Evolutionary conservation across 176 grass and related monocot species (phyloP).

Genomic region (Triticum timopheevii): DNA sequence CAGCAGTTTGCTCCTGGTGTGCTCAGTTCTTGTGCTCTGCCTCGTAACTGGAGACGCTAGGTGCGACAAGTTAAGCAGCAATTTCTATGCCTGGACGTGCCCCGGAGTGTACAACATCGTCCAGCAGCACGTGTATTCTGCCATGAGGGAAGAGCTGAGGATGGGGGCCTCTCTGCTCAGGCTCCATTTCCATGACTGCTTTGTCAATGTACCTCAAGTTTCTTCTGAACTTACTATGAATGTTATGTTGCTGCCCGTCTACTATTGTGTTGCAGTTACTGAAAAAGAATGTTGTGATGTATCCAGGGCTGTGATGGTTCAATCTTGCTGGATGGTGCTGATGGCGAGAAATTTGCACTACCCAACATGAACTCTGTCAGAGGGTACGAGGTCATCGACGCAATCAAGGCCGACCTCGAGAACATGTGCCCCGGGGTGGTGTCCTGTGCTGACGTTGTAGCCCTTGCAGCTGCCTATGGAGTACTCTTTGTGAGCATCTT

Average conservation of each 20-base stretch:
- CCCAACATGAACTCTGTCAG: slow-evolving; percentile 62
- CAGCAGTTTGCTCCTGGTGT: slow-evolving; percentile 34
- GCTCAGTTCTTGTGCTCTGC: slow-evolving; percentile 39
- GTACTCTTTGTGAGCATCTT: slow-evolving; percentile 49
- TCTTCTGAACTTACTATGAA: background rate
- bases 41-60: slow-evolving; percentile 4
- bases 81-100: slow-evolving; percentile 51
- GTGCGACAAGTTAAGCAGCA: slow-evolving; percentile 37
- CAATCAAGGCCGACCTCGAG: slow-evolving; percentile 65
- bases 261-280: background rate
- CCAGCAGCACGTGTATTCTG: slow-evolving; percentile 37
- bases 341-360: slow-evolving; percentile 42
- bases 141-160: slow-evolving; percentile 57
- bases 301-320: slow-evolving; percentile 80
- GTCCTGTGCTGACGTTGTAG: slow-evolving; percentile 74
- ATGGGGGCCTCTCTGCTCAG: slow-evolving; percentile 75
- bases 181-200: slow-evolving; percentile 93
- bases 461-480: slow-evolving; percentile 66
- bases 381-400: slow-evolving; percentile 72
- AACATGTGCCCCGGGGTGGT: slow-evolving; percentile 54
- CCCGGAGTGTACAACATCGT: slow-evolving; percentile 50
- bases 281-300: background rate
- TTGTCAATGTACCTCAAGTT: slow-evolving; percentile 54
- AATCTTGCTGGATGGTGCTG: slow-evolving; percentile 53
- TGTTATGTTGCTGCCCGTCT: background rate